Percentiles rank a stretch among this genome's conserved stretches.
Evolutionary conservation across 1,284 basidiomycete species (phyloP).

Genomic region (Cryptococcus hybrid): DNA sequence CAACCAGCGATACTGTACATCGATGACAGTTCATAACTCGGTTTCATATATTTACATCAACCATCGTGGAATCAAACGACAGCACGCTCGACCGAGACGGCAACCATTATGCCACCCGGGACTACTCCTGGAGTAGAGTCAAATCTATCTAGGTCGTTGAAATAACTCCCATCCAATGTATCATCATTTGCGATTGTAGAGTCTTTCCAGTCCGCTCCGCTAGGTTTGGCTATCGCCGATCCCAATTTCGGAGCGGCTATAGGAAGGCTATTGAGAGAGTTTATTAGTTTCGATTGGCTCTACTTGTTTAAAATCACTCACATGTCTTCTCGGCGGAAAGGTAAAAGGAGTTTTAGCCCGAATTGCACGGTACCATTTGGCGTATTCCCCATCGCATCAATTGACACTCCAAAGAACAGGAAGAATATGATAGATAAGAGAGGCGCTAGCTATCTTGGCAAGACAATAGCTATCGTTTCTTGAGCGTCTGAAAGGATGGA

Average conservation of each 20-base stretch:
- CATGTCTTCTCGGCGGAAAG: neutral
- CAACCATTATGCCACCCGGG: neutral
- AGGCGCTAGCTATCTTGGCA: conserved; percentile 23
- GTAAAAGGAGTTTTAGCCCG: neutral
- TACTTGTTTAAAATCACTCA: neutral
- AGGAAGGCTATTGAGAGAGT: neutral
- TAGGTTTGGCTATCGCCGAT: conserved; percentile 9
- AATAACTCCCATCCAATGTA: neutral
- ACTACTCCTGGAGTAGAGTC: neutral
- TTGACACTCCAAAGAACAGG: conserved; percentile 49
- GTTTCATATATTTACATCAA: too few relatives aligned
- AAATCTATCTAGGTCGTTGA: neutral
- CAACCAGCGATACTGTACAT: too few relatives aligned
- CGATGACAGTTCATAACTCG: too few relatives aligned
- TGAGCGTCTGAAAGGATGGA: neutral
- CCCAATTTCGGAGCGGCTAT: conserved; percentile 12
- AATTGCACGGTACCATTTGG: conserved; percentile 4
- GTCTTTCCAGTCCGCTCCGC: conserved; percentile 6
- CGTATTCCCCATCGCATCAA: conserved; percentile 44
- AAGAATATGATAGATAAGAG: conserved; percentile 44
- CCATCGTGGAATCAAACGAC: conserved; percentile 1
- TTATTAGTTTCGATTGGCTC: neutral
- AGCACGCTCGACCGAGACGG: conserved; percentile 10
- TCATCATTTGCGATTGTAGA: neutral
- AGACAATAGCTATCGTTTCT: neutral